Percentiles rank a stretch among this genome's conserved stretches.
These are phyloP conservation scores for Zymoseptoria crescenta DNA, from an alignment of 2,329 filamentous ascomycete species.

Conservation along the genomic window DNA sequence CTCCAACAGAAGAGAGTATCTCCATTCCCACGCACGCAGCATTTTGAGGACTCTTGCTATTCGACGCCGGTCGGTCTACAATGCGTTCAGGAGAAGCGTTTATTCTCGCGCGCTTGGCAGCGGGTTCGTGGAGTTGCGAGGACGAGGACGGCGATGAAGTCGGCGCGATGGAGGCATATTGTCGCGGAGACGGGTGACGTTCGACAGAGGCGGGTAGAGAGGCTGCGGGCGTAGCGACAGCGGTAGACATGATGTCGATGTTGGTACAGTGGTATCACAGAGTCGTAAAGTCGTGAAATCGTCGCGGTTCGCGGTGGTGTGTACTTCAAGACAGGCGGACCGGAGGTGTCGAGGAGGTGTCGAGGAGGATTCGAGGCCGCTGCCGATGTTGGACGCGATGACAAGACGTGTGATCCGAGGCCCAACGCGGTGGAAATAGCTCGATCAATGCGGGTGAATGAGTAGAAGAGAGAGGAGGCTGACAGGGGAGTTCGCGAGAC, in stretches of 20 bases:
- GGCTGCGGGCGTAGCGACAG: slow-evolving; percentile 37
- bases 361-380: too few relatives aligned
- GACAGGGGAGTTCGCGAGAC: background rate
- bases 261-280: background rate
- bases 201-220: slow-evolving; percentile 30
- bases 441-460: background rate
- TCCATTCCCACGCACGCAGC: slow-evolving; percentile 34
- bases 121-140: slow-evolving; percentile 18
- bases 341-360: background rate
- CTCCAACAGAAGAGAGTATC: slow-evolving; percentile 5
- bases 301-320: background rate
- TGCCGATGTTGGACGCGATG: too few relatives aligned
- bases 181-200: slow-evolving; percentile 33
- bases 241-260: slow-evolving; percentile 36
- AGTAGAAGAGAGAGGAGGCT: background rate
- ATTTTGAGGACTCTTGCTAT: slow-evolving; percentile 48
- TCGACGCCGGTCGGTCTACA: slow-evolving; percentile 23
- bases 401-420: background rate
- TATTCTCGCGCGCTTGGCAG: slow-evolving; percentile 26
- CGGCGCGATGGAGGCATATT: slow-evolving; percentile 38
- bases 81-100: slow-evolving; percentile 29
- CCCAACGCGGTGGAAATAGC: background rate
- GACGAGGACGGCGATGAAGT: slow-evolving; percentile 26
- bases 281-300: background rate
- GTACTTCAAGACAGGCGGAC: background rate